phyloP scores from a whole-genome alignment of 768 basidiomycete genomes.

The Paxillus ammoniavirescens region DNA sequence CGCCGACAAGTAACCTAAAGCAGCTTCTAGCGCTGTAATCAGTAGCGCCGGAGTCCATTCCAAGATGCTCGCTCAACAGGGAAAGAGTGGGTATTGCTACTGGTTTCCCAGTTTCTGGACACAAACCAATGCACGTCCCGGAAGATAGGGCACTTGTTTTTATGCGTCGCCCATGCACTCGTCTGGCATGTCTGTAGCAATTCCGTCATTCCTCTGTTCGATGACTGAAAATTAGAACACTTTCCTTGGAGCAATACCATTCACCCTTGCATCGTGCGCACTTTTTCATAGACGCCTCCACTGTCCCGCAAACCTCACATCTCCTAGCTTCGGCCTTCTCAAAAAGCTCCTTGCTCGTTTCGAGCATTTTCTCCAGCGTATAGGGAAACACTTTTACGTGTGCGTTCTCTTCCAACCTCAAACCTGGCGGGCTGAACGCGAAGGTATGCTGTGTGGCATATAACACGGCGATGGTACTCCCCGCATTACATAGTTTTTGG shows the following conservation, averaged over 20 bases:
- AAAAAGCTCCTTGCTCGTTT: constrained; percentile 19
- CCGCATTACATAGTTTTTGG: constrained; percentile 18
- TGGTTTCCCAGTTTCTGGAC: constrained; percentile 26
- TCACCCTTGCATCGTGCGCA: constrained; percentile 28
- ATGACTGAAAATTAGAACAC: constrained; percentile 1
- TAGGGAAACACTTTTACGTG: constrained; percentile 28
- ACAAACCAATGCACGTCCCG: constrained; percentile 31
- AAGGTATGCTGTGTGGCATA: constrained; percentile 30
- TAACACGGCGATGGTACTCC: constrained; percentile 31
- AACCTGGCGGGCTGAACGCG: constrained; percentile 28
- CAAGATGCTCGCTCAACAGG: constrained; percentile 14
- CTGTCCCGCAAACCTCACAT: constrained; percentile 23
- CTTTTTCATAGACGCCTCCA: constrained; percentile 17
- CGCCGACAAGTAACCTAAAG: neutral
- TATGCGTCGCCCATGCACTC: constrained; percentile 22
- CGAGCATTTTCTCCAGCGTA: constrained; percentile 25
- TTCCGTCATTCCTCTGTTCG: constrained; percentile 4
- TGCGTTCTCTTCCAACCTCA: constrained; percentile 25
- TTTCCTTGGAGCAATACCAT: constrained; percentile 30
- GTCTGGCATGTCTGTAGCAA: constrained; percentile 21
- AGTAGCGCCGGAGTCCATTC: constrained; percentile 12
- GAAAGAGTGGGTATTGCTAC: constrained; percentile 14
- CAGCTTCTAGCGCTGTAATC: neutral
- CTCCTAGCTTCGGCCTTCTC: constrained; percentile 16
- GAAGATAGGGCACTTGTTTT: constrained; percentile 20